Evolutionary conservation across 2,329 filamentous ascomycete species (phyloP).

Genomic region (Myriosclerotinia curreyana): DNA sequence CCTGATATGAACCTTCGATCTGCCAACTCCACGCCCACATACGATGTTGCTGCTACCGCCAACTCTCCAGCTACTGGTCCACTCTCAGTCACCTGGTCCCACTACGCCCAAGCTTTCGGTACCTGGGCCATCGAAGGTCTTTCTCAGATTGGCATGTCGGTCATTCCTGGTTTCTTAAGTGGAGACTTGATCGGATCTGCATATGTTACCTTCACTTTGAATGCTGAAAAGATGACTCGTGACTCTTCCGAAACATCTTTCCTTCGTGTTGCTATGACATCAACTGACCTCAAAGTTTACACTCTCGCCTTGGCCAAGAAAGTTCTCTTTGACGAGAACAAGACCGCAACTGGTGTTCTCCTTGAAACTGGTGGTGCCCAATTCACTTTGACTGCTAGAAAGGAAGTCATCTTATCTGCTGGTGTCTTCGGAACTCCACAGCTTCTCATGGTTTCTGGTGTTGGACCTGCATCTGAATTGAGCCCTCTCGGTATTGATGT

Average conservation of each 20-base stretch:
- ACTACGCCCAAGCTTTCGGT: constrained; percentile 42
- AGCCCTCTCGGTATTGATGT: constrained; percentile 45
- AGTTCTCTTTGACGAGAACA: constrained; percentile 44
- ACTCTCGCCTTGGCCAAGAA: constrained; percentile 44
- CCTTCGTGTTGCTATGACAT: constrained; percentile 26
- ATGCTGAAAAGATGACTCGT: constrained; percentile 34
- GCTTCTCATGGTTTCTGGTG: constrained; percentile 47
- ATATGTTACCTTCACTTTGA: constrained; percentile 39
- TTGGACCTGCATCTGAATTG: constrained; percentile 46
- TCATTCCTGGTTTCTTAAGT: constrained; percentile 41
- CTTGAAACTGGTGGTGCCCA: constrained; percentile 30
- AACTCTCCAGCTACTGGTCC: constrained; percentile 40
- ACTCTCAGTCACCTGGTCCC: constrained; percentile 43
- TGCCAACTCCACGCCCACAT: constrained; percentile 36
- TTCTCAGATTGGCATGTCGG: constrained; percentile 41
- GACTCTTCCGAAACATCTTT: constrained; percentile 43
- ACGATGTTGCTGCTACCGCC: constrained; percentile 30
- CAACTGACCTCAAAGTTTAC: constrained; percentile 41
- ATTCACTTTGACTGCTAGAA: constrained; percentile 23
- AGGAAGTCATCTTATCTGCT: constrained; percentile 44
- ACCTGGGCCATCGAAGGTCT: constrained; percentile 34
- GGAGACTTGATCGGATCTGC: constrained; percentile 44
- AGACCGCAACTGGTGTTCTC: constrained; percentile 44
- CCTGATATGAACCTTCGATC: constrained; percentile 25
- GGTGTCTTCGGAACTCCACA: constrained; percentile 51